These are phyloP conservation scores for Entomortierella lignicola DNA, from an alignment of 192 early-diverging fungal species.

Conservation along the genomic window DNA sequence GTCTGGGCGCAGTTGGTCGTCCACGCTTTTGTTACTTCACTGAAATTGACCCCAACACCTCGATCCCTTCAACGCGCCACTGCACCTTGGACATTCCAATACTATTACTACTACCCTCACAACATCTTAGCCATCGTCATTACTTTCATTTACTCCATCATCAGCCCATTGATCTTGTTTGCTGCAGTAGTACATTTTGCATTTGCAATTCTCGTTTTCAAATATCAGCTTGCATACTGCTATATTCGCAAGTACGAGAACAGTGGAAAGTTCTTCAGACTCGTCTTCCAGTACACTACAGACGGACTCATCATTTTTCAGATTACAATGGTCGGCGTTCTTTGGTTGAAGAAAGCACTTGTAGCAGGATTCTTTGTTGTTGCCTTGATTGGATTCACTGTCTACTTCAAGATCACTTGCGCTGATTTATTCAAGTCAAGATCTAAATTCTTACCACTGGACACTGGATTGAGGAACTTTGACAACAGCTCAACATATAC, in stretches of 20 bases:
- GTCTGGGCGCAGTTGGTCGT: conserved; percentile 66
- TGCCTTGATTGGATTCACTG: conserved; percentile 59
- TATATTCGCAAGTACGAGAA: conserved; percentile 71
- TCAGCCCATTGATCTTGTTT: conserved; percentile 68
- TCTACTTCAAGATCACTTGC: conserved; percentile 60
- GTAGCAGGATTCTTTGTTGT: conserved; percentile 53
- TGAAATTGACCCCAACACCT: conserved; percentile 63
- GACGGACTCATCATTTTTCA: conserved; percentile 71
- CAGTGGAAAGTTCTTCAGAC: conserved; percentile 63
- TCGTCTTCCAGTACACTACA: conserved; percentile 65
- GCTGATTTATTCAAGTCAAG: conserved; percentile 56
- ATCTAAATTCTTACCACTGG: conserved; percentile 58
- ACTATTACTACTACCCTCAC: conserved; percentile 71
- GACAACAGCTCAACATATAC: conserved; percentile 30
- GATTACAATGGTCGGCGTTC: conserved; percentile 64
- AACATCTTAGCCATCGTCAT: conserved; percentile 74
- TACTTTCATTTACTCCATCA: conserved; percentile 66
- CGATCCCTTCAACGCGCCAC: conserved; percentile 61
- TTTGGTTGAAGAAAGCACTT: conserved; percentile 62
- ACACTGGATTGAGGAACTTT: conserved; percentile 45
- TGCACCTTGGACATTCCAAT: conserved; percentile 67
- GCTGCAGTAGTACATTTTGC: conserved; percentile 65
- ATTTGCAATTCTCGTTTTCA: conserved; percentile 65
- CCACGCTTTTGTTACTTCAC: conserved; percentile 59
- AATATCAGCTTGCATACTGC: conserved; percentile 71